Base-by-base conservation (phyloP, 805 yeast species). In the Hanseniaspora taiwanica region DNA sequence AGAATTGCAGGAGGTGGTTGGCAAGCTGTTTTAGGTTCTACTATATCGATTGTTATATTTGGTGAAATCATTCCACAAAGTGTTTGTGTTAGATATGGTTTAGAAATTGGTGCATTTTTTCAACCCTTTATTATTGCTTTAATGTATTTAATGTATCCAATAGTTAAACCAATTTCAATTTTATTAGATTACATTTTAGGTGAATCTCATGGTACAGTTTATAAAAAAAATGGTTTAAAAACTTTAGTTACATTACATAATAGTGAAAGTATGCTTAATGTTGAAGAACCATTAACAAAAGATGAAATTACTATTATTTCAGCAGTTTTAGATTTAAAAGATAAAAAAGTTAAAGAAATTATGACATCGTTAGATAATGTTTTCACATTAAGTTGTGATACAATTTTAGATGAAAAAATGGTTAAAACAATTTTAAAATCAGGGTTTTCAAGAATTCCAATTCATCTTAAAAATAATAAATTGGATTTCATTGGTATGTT, bases 21-120 rank as follows among this genome's bases (percentile, higher is more conserved):
- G 81, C 87, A 91, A 12, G 98, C 98, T 1, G 95, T 89, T 27
- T 83, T 86, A 12, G 72, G 86, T 10, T 79, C 96, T n/a, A 87
- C 98, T 0, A 87, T 81, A 2, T 74, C 87, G 20, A 89, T 89
- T 55, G 96, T 89, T 38, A 72, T 89, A 10, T 89, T 89, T 60
- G 98, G 98, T 45, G 98, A 89, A 56, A 82, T 89, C 51, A 89
- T 89, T 45, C 98, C 98, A 2, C 98, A 89, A 62, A 78, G 91
- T 17, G 68, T 86, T 33, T 85, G 93, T 61, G 98, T 89, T 16
- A 70, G 96, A 34, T 87, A 84, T 56, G 98, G 98, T 1, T 68
- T 89, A 38, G 81, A 83, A 47, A 79, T 89, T 19, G 98, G 98
- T 34, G 81, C 96, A 2, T 71, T 78, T 48, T 83, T 87, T 59